Base-by-base conservation (phyloP, 164 flowering plant species). In the Chimonanthus salicifolius region DNA sequence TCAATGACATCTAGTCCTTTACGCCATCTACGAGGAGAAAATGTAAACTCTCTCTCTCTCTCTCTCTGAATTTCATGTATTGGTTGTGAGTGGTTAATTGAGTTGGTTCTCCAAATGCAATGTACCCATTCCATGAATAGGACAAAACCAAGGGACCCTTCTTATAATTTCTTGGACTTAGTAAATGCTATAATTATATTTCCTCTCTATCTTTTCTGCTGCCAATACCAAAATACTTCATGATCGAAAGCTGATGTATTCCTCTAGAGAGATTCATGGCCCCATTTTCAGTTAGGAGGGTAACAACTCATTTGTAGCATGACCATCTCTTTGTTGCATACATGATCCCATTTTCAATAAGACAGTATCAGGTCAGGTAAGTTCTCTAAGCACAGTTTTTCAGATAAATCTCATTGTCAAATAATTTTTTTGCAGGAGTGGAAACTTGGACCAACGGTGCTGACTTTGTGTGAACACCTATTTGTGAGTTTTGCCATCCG, bases 381-480 rank as follows among this genome's bases (percentile, higher is more conserved):
- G 33, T 33, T 33, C 33, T 33, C 33, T 33, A 33, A 33, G 33
- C 33, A 33, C 33, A 33, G 33, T 33, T 33, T 33, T 33, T 33
- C 33, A 33, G 60, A 54, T 54, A 54, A 54, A 13, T 9, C 60
- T 54, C 60, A 54, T 54, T 54, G 16, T n/a, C 60, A 54, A 54
- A 54, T 54, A 54, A 50, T 43, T 62, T 43, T 64, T 68, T 64
- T 51, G 49, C 68, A 51, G 70, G 73, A 92, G 76, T 92, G 97
- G 97, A 90, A 76, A 79, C 76, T 95, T 20, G 99, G 94, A 33
- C 97, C 99, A 9, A 89, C 96, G 2, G 76, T 95, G 50, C 64
- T 89, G 74, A 92, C 98, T 60, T 76, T 94, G 68, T 89, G 91
- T 70, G 93, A 94, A 75, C 99, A 92, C 78, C 87, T 94, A 18